A percentile compares a stretch with the other conserved stretches of the same genome.
These are phyloP conservation scores for Syzygium aromaticum DNA, from an alignment of 345 rosid species.

Conservation along the genomic window DNA sequence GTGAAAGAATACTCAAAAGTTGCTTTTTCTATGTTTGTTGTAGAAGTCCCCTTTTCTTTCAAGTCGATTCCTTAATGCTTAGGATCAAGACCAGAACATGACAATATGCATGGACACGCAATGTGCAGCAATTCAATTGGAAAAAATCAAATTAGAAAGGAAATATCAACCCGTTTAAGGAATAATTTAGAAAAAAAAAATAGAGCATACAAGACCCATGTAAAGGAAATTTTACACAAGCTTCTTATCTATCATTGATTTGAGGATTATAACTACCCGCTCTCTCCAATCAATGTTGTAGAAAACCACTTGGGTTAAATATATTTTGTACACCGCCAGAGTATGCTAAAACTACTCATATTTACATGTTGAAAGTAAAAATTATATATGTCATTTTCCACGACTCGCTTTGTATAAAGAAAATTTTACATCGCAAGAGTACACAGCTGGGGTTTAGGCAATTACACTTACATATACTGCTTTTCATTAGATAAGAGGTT, in stretches of 20 bases:
- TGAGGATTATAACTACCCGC: background rate
- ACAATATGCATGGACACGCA: background rate
- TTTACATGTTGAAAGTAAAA: background rate
- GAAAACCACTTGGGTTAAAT: background rate
- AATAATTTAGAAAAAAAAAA: background rate
- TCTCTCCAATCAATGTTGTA: background rate
- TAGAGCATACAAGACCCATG: background rate
- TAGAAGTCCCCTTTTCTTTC: background rate
- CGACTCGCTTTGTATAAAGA: background rate
- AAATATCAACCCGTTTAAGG: background rate
- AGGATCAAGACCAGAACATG: background rate
- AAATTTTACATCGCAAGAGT: background rate
- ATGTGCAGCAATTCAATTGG: background rate
- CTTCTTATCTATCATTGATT: background rate
- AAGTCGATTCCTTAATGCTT: background rate
- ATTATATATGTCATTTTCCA: background rate
- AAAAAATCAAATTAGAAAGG: background rate
- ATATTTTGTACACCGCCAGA: background rate
- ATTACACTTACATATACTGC: background rate
- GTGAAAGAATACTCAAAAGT: background rate
- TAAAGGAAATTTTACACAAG: background rate
- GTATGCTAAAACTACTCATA: background rate
- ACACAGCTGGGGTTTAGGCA: background rate
- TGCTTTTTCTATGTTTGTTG: background rate
- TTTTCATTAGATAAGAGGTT: background rate